Evolutionary conservation across 257 asterid species (phyloP), one percentile per base, ranked within the genome.

Genomic region (Verbena officinalis): DNA sequence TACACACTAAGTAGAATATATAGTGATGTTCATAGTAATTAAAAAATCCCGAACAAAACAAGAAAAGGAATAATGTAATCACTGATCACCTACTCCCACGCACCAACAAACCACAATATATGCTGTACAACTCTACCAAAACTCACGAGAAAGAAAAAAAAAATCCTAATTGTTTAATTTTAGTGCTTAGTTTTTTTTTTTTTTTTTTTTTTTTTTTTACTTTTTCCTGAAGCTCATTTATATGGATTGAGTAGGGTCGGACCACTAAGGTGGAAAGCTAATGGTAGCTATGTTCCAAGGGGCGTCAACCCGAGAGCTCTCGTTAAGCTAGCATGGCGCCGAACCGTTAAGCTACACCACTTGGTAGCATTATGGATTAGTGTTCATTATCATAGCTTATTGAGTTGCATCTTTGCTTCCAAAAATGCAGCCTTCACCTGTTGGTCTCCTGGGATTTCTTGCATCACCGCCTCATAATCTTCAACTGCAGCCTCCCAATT

Each of bases 401-500:
- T 62, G 52, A 76, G 73, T 45, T 79, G 81, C 49, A 73, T 49
- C 57, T 56, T 78, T 34, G 86, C 83, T 36, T 70, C 75, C 36
- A 53, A 55, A 59, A 69, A 69, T 22, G 75, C 79, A 0, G 42
- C 74, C 2, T 38, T 75, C 34, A 86, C 81, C 13, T 78, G 78
- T 27, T 77, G 78, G 54, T 84, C 85, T 22, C 78, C 80, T 16
- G 77, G 81, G 27, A 14, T 63, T 77, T 81, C 91, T 72, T 80
- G 91, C 75, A 81, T 66, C 70, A 81, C 62, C 44, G 55, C 59
- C 64, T 86, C 85, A 22, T 79, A 86, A 73, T 86, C 95, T 65
- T 74, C 69, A 6, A 84, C 69, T 17, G 87, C 88, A 39, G 91
- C 82, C 70, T 80, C 85, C 95, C 95, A 81, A 68, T 76, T 84